Evolutionary conservation across 176 grass and related monocot species (phyloP).

Genomic region (Phyllostachys edulis): DNA sequence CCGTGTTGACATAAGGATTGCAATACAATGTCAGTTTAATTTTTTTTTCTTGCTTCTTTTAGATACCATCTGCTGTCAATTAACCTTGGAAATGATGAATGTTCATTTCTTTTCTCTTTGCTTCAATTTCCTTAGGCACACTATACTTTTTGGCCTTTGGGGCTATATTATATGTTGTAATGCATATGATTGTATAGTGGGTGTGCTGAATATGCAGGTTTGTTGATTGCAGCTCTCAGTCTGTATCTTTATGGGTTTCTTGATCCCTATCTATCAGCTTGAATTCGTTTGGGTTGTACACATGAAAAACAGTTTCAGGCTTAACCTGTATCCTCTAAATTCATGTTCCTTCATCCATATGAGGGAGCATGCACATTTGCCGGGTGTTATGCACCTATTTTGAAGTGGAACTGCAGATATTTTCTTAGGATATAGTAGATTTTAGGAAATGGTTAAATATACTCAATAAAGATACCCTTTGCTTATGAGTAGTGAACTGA

Average conservation of each 20-base stretch:
- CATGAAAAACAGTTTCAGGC: neutral
- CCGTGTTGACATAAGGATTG: neutral
- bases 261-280: neutral
- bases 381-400: neutral
- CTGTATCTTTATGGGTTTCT: neutral
- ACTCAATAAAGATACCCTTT: neutral
- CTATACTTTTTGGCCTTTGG: neutral
- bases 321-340: neutral
- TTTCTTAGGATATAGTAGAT: neutral
- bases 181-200: neutral
- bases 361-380: neutral
- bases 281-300: neutral
- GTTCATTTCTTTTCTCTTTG: neutral
- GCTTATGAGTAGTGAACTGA: neutral
- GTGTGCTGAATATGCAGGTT: neutral
- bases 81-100: neutral
- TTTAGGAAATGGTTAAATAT: neutral
- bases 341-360: neutral
- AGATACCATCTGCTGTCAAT: neutral
- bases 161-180: neutral
- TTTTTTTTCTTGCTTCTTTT: neutral
- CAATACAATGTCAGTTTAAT: neutral
- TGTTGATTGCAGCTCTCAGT: neutral
- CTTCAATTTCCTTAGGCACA: neutral
- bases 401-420: neutral